Percentiles rank a stretch among this genome's conserved stretches.
Evolutionary conservation across 2,329 filamentous ascomycete genomes (phyloP).

Genomic region (Trichoderma asperellum): DNA sequence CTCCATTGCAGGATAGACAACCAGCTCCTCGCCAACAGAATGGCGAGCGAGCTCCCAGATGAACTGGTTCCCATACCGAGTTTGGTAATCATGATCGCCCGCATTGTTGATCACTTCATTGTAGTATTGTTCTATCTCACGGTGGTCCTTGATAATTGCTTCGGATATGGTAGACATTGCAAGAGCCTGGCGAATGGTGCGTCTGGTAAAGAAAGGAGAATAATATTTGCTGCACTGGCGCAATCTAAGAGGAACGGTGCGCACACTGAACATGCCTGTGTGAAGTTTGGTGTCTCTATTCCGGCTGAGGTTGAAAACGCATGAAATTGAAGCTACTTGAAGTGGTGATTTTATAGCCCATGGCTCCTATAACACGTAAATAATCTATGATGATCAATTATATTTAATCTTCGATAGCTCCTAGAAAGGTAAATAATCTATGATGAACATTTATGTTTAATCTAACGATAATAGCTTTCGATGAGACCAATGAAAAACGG

Average conservation of each 20-base stretch:
- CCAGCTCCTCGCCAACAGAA: conserved; percentile 52
- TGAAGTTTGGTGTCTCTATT: not conserved
- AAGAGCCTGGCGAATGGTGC: not conserved
- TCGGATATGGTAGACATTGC: conserved; percentile 37
- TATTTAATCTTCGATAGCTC: not conserved
- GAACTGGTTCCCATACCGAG: conserved; percentile 52
- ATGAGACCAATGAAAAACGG: not conserved
- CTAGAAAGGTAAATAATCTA: not conserved
- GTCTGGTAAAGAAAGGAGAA: not conserved
- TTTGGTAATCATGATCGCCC: conserved; percentile 43
- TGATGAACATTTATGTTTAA: not conserved
- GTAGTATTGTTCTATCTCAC: conserved; percentile 44
- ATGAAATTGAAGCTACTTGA: not conserved
- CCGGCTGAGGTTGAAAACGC: not conserved
- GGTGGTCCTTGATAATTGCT: conserved; percentile 39
- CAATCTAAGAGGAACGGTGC: not conserved
- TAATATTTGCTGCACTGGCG: conserved; percentile 3
- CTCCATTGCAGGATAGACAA: conserved; percentile 35
- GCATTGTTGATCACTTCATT: conserved; percentile 45
- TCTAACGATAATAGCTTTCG: too few relatives aligned
- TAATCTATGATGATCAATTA: not conserved
- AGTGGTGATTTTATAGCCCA: not conserved
- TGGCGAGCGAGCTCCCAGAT: conserved; percentile 55
- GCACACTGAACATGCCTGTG: not conserved
- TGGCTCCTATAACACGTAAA: not conserved